These are phyloP conservation scores for Boletus vinaceobasis DNA, from an alignment of 768 basidiomycete genomes.

Conservation along the genomic window DNA sequence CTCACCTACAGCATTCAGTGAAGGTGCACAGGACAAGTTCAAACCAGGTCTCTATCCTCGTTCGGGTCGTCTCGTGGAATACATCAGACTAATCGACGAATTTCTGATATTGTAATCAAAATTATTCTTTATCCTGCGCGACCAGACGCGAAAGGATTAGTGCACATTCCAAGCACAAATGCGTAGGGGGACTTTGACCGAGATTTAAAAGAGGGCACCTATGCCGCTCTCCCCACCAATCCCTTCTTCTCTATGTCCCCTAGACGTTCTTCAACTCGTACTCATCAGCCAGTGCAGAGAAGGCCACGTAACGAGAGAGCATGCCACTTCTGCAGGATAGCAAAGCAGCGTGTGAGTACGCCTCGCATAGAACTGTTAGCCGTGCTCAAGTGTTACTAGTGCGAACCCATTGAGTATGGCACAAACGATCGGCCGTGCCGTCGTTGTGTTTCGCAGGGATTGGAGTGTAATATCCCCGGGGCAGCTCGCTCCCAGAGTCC, in stretches of 20 bases:
- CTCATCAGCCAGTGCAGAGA: conserved; percentile 9
- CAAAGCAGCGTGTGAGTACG: conserved; percentile 18
- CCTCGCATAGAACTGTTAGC: neutral
- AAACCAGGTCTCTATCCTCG: conserved; percentile 12
- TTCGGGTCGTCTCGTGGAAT: conserved; percentile 10
- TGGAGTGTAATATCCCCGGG: conserved; percentile 14
- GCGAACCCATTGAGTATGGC: conserved; percentile 16
- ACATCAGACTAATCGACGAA: conserved; percentile 12
- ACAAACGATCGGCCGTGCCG: conserved; percentile 17
- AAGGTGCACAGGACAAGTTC: conserved; percentile 8
- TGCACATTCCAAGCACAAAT: conserved; percentile 9
- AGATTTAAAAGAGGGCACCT: conserved; percentile 18
- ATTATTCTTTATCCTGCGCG: conserved; percentile 8
- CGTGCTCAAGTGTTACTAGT: conserved; percentile 14
- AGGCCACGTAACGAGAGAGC: conserved; percentile 15
- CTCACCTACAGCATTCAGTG: conserved; percentile 13
- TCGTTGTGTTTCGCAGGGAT: conserved; percentile 16
- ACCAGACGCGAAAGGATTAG: conserved; percentile 5
- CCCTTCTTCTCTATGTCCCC: conserved; percentile 15
- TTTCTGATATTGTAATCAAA: conserved; percentile 12
- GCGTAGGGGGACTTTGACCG: conserved; percentile 5
- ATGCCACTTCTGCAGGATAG: conserved; percentile 18
- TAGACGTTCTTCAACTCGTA: conserved; percentile 2
- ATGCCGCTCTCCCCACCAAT: conserved; percentile 4
- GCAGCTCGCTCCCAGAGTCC: conserved; percentile 23